Conservation (phyloP, 2,329 filamentous ascomycete genomes). For the Cladosporium austrohemisphaericum region DNA sequence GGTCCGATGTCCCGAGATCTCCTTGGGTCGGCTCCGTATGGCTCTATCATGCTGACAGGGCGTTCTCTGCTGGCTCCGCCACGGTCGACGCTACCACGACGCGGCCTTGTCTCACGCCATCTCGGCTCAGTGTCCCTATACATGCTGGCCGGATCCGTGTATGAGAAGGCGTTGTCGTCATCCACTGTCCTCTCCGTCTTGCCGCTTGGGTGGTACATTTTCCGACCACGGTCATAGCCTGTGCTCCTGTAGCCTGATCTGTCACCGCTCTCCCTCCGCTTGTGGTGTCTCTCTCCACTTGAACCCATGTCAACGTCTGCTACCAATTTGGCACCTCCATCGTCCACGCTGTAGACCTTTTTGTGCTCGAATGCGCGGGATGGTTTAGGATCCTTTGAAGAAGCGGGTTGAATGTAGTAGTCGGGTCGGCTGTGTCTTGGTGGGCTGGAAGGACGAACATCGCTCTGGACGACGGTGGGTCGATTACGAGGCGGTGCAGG, state of each 20-base stretch:
- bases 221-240: constrained; percentile 25
- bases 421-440: constrained; percentile 32
- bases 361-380: constrained; percentile 38
- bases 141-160: constrained; percentile 50
- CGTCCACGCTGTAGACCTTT: constrained; percentile 49
- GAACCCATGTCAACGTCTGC: constrained; percentile 36
- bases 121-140: constrained; percentile 49
- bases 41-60: constrained; percentile 44
- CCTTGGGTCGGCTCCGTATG: constrained; percentile 28
- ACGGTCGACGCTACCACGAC: constrained; percentile 45
- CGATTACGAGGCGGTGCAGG: constrained; percentile 31
- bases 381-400: constrained; percentile 28
- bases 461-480: constrained; percentile 33
- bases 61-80: constrained; percentile 37
- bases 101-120: constrained; percentile 34
- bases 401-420: constrained; percentile 38
- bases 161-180: constrained; percentile 47
- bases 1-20: constrained; percentile 44
- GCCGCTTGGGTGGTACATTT: constrained; percentile 30
- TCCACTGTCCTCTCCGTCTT: constrained; percentile 28
- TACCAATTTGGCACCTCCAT: constrained; percentile 37
- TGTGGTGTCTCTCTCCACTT: constrained; percentile 38
- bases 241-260: constrained; percentile 24
- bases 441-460: constrained; percentile 40
- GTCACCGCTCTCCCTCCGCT: constrained; percentile 31